Evolutionary conservation across 805 yeast genomes (phyloP).

Genomic region (Hanseniaspora guilliermondii): DNA sequence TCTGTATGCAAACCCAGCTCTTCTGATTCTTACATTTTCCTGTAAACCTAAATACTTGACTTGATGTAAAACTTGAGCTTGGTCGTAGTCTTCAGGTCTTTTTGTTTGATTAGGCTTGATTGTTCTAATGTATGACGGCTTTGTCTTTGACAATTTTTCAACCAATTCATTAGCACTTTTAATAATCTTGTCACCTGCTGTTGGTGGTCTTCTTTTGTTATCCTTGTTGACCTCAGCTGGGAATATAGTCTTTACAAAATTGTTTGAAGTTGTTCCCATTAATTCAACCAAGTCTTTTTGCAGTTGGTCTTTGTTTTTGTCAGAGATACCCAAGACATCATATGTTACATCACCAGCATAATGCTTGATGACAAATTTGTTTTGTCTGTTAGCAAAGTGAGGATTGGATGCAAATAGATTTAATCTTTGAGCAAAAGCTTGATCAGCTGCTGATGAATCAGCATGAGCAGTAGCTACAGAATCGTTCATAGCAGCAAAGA

Average conservation of each 20-base stretch:
- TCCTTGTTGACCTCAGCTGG: slow-evolving; percentile 56
- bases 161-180: slow-evolving; percentile 81
- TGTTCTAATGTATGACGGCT: slow-evolving; percentile 92
- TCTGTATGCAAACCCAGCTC: slow-evolving; percentile 97
- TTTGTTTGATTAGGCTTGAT: slow-evolving; percentile 93
- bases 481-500: slow-evolving; percentile 91
- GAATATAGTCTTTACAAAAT: slow-evolving; percentile 47
- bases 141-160: slow-evolving; percentile 77
- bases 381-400: slow-evolving; percentile 78
- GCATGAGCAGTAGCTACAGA: slow-evolving; percentile 98
- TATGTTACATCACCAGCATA: slow-evolving; percentile 98
- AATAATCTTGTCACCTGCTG: slow-evolving; percentile 92
- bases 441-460: slow-evolving; percentile 91
- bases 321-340: slow-evolving; percentile 82
- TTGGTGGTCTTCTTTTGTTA: slow-evolving; percentile 75
- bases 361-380: slow-evolving; percentile 82
- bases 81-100: slow-evolving; percentile 80
- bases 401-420: slow-evolving; percentile 71
- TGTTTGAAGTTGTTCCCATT: slow-evolving; percentile 56
- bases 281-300: slow-evolving; percentile 76
- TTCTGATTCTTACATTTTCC: slow-evolving; percentile 91
- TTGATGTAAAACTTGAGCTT: slow-evolving; percentile 83
- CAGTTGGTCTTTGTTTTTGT: slow-evolving; percentile 90
- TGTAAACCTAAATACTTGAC: slow-evolving; percentile 90
- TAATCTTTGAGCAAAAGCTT: slow-evolving; percentile 83